Evolutionary conservation across 2,329 filamentous ascomycete species (phyloP).

Genomic region (Fulvia fulva): DNA sequence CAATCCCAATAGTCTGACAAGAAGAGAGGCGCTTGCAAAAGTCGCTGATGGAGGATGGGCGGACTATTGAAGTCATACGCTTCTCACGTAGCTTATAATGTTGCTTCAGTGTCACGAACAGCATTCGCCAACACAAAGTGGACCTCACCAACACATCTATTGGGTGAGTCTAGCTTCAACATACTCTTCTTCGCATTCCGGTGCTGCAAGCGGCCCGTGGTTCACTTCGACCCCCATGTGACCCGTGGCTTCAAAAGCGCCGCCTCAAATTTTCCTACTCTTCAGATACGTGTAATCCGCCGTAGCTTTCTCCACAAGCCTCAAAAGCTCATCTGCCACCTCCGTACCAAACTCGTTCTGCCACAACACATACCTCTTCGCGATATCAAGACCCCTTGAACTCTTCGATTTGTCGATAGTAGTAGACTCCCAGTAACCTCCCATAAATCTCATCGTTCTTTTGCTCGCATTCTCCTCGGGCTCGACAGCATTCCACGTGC

Average conservation of each 20-base stretch:
- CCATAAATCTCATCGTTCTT: conserved; percentile 1
- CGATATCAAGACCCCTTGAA: not conserved
- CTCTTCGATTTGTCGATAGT: conserved; percentile 1
- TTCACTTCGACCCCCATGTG: too few relatives aligned
- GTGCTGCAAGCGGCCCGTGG: too few relatives aligned
- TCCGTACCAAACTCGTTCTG: not conserved
- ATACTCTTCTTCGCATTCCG: too few relatives aligned
- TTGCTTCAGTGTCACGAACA: not conserved
- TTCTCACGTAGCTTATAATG: not conserved
- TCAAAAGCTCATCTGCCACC: not conserved
- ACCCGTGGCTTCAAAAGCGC: too few relatives aligned
- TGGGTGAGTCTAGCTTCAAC: too few relatives aligned
- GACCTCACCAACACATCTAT: too few relatives aligned
- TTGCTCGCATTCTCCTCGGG: not conserved
- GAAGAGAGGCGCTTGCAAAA: conserved; percentile 1
- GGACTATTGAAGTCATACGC: not conserved
- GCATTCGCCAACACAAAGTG: not conserved
- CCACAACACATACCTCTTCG: not conserved
- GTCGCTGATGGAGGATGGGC: conserved; percentile 1
- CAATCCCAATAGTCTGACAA: conserved; percentile 2
- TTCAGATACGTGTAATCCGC: not conserved
- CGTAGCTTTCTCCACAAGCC: not conserved
- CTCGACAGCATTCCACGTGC: not conserved
- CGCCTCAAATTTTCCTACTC: not conserved
- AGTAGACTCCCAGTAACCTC: conserved; percentile 2